These are phyloP conservation scores for Ganoderma boninense DNA, from an alignment of 1,284 basidiomycete species.

Conservation along the genomic window DNA sequence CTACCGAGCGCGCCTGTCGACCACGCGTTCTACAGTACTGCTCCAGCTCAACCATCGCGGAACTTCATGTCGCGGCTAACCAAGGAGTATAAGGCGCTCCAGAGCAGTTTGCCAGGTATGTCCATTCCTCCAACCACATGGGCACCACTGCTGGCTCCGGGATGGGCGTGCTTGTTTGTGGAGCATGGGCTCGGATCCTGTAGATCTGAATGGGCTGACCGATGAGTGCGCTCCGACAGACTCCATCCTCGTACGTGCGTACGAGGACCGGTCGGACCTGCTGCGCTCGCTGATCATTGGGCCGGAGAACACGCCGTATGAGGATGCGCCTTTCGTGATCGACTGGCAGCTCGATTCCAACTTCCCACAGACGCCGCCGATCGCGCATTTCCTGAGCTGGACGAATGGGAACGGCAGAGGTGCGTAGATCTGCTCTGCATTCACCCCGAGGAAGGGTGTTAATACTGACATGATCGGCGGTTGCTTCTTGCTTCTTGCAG, in stretches of 20 bases:
- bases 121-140: constrained; percentile 11
- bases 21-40: constrained; percentile 79
- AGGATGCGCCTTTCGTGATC: constrained; percentile 93
- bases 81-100: constrained; percentile 86
- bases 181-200: not conserved
- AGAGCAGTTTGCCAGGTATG: constrained; percentile 83
- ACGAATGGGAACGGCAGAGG: constrained; percentile 93
- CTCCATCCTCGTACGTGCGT: constrained; percentile 76
- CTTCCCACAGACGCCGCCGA: constrained; percentile 88
- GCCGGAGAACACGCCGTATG: constrained; percentile 92
- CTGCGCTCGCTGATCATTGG: constrained; percentile 91
- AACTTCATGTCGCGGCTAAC: constrained; percentile 77
- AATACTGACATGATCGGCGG: constrained; percentile 3
- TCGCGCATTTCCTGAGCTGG: constrained; percentile 93
- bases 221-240: constrained; percentile 47
- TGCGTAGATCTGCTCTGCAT: constrained; percentile 45
- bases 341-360: constrained; percentile 92
- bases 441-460: not conserved
- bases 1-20: constrained; percentile 79
- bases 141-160: not conserved
- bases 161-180: not conserved
- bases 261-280: constrained; percentile 87
- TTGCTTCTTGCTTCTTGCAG: constrained; percentile 43
- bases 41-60: constrained; percentile 71
- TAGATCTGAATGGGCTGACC: not conserved